Evolutionary conservation across 129 eudicot genomes (phyloP).

Genomic region (Flaveria sonorensis): DNA sequence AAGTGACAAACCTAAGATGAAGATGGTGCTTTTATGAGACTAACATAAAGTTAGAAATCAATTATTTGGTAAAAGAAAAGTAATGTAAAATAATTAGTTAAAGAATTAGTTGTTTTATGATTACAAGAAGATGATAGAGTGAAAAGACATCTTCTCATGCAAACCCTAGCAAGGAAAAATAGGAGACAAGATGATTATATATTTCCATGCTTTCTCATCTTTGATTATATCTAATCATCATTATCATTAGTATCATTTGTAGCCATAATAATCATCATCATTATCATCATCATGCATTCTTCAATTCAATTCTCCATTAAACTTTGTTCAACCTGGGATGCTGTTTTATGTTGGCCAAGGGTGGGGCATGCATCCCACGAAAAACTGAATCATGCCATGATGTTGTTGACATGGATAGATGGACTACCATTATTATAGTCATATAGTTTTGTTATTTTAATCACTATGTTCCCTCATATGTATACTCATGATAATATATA

Average conservation of each 20-base stretch:
- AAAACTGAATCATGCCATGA: constrained; percentile 38
- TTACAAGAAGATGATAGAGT: constrained; percentile 38
- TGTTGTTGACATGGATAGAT: constrained; percentile 35
- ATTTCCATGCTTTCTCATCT: constrained; percentile 40
- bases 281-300: constrained; percentile 36
- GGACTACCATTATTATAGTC: constrained; percentile 37
- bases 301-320: constrained; percentile 25
- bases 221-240: constrained; percentile 42
- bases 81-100: background rate
- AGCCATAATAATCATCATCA: constrained; percentile 34
- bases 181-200: constrained; percentile 37
- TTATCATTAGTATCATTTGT: constrained; percentile 45
- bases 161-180: constrained; percentile 30
- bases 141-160: constrained; percentile 45
- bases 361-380: constrained; percentile 43
- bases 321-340: constrained; percentile 48
- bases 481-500: constrained; percentile 23
- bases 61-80: constrained; percentile 19
- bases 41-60: constrained; percentile 19
- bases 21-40: constrained; percentile 4
- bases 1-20: background rate
- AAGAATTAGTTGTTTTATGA: constrained; percentile 33
- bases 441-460: constrained; percentile 24
- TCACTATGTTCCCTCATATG: constrained; percentile 39
- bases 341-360: constrained; percentile 44